Evolutionary conservation across 352 stramenopile species (phyloP), one percentile per base, ranked within the genome.

Genomic region (Sclerospora graminicola): DNA sequence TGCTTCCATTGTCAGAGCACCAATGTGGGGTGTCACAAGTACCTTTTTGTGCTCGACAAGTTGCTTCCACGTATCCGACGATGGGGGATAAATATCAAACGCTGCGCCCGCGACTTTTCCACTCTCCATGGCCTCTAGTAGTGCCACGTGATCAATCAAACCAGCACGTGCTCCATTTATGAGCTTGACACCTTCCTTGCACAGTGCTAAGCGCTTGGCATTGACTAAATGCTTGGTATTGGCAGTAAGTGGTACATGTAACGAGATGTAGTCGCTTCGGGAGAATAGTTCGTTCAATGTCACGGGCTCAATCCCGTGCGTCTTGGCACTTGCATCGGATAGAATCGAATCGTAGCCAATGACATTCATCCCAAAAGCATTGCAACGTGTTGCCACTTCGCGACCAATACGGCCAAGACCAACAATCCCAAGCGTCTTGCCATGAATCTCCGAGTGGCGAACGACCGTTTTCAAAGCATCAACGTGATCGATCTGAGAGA

Each of bases 221-320:
- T 82, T 92, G 33, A 97, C 82, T 41, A 97, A 81, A 48, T 97
- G 67, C 45, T 85, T 82, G 26, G 95, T 94, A 40, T 93, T 89
- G 44, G 94, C 87, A 59, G 97, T 97, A 47, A 97, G 92, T 13
- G 95, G 95, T 43, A 97, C 92, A 61, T 98, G 96, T 15, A 98
- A 74, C 34, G 83, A 93, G 65, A 98, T 95, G 70, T 96, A 98
- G 77, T 98, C 95, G 37, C 84, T 94, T 37, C 82, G 71, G 13
- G 72, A 70, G 27, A 96, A 95, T 38, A 97, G 76, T 48, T 95
- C 82, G 14, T 75, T 46, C 10, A 96, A 62, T 13, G 73, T 50
- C 9, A 96, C 82, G 14, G 84, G 81, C 46, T 95, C 85, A 36
- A 97, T 70, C 32, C 78, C 84, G 37, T 84, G 55, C 5, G 63